A percentile compares a stretch with the other conserved stretches of the same genome.
Conservation (phyloP, 2,329 filamentous ascomycete genomes). For the Fusarium virguliforme region DNA sequence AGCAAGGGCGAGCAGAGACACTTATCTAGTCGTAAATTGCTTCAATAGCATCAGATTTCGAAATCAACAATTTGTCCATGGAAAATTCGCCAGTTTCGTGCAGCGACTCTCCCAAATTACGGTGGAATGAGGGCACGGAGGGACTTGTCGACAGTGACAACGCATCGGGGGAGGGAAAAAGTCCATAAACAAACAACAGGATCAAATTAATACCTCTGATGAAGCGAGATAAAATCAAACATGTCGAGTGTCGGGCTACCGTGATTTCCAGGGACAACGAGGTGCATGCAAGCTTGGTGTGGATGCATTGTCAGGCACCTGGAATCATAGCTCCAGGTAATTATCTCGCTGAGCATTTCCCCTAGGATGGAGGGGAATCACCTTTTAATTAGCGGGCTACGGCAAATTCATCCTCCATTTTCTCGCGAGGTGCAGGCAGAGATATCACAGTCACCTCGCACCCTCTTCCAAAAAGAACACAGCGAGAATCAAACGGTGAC, state of each 20-base stretch:
- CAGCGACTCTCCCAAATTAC: neutral
- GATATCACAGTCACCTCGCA: neutral
- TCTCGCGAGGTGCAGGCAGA: neutral
- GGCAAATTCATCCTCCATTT: neutral
- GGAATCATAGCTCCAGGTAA: neutral
- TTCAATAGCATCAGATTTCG: neutral
- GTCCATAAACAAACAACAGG: neutral
- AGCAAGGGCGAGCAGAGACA: neutral
- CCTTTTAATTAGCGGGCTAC: neutral
- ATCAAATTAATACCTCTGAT: neutral
- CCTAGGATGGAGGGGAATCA: neutral
- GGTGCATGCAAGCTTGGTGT: neutral
- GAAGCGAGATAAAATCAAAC: neutral
- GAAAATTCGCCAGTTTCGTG: neutral
- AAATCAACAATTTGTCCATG: neutral
- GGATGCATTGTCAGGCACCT: neutral
- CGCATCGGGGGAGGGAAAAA: neutral
- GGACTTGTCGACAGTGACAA: too few species aligned
- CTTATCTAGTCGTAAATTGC: neutral
- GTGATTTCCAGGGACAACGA: constrained; percentile 4
- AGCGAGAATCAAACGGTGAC: neutral
- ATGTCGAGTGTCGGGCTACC: neutral
- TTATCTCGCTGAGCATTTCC: neutral
- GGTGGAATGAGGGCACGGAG: too few species aligned
- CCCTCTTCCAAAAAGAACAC: constrained; percentile 8